phyloP scores from a whole-genome alignment of 2,329 filamentous ascomycete species.

The Sporothrix protearum region DNA sequence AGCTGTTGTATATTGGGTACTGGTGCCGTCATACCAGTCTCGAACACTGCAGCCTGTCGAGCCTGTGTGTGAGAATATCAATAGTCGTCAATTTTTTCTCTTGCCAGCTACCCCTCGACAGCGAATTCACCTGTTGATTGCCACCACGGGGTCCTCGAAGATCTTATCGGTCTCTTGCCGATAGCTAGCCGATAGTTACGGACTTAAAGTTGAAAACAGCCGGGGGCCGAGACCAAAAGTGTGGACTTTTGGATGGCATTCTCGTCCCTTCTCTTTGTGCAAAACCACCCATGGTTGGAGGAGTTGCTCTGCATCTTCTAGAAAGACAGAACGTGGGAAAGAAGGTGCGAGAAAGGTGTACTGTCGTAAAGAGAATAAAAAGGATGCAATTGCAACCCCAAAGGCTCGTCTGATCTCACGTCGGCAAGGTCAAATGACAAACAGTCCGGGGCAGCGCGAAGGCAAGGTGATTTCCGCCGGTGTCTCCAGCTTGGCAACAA shows the following conservation, averaged over 20 bases:
- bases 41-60: background rate
- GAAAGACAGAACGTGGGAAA: constrained; percentile 2
- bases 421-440: background rate
- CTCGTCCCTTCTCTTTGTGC: background rate
- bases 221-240: background rate
- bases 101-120: background rate
- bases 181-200: background rate
- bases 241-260: background rate
- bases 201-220: background rate
- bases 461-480: background rate
- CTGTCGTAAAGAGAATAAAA: background rate
- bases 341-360: no score
- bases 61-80: background rate
- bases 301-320: background rate
- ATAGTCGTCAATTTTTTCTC: background rate
- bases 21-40: constrained; percentile 3
- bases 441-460: background rate
- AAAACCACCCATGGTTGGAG: background rate
- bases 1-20: background rate
- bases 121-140: background rate
- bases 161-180: constrained; percentile 3
- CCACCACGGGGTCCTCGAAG: background rate
- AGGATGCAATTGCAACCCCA: background rate
- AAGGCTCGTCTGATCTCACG: constrained; percentile 2
- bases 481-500: background rate